Evolutionary conservation across 106 monocot genomes (phyloP).

Genomic region (Dioscorea zingiberensis): DNA sequence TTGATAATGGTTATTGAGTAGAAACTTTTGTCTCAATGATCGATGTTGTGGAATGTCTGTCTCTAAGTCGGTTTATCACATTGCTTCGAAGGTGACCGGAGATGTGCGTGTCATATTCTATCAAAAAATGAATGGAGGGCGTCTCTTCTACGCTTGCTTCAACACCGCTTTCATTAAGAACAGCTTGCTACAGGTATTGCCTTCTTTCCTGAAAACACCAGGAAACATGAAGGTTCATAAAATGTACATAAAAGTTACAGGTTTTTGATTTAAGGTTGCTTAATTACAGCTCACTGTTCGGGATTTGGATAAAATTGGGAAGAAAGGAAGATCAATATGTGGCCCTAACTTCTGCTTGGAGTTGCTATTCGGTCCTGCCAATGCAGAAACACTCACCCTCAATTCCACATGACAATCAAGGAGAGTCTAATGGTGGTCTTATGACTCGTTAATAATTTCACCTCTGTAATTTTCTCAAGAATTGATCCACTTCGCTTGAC

Average conservation of each 20-base stretch:
- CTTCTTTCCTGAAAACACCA: not conserved
- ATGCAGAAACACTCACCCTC: no score
- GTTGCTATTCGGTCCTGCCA: slow-evolving; percentile 31
- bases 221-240: no score
- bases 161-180: slow-evolving; percentile 42
- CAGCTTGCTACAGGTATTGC: slow-evolving; percentile 49
- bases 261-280: not conserved
- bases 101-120: slow-evolving; percentile 50
- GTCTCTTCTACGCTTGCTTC: slow-evolving; percentile 55
- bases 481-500: no score
- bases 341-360: slow-evolving; percentile 31
- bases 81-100: slow-evolving; percentile 34
- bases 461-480: no score
- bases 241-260: no score
- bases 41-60: no score
- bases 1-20: no score
- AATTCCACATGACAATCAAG: no score
- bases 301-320: slow-evolving; percentile 35
- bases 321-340: slow-evolving; percentile 33
- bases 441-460: no score
- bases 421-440: no score
- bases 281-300: slow-evolving; percentile 18
- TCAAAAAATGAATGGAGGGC: slow-evolving; percentile 52
- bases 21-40: no score
- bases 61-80: no score